A percentile compares a stretch with the other conserved stretches of the same genome.
These are phyloP conservation scores for Citrus inodora DNA, from an alignment of 345 rosid species.

Conservation along the genomic window DNA sequence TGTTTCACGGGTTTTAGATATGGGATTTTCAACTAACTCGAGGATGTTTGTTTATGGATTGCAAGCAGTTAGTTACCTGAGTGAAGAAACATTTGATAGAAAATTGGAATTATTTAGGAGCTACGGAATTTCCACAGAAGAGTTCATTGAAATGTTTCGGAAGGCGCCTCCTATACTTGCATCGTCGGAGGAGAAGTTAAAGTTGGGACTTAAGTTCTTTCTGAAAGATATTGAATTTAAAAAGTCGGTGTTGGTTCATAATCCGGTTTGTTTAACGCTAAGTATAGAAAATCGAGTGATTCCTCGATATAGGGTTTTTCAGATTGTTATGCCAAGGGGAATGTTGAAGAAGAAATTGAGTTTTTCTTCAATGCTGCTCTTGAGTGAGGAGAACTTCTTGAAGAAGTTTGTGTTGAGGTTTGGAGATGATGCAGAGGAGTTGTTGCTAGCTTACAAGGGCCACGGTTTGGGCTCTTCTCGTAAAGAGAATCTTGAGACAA, in stretches of 20 bases:
- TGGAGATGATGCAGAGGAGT: conserved; percentile 24
- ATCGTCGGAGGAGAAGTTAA: conserved; percentile 29
- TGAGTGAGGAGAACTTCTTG: conserved; percentile 22
- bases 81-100: conserved; percentile 20
- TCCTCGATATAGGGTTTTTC: conserved; percentile 33
- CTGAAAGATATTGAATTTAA: conserved; percentile 17
- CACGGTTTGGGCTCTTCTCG: neutral
- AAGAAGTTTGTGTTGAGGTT: conserved; percentile 28
- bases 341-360: conserved; percentile 26
- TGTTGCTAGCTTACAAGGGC: conserved; percentile 31
- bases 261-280: conserved; percentile 7
- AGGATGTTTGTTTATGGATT: conserved; percentile 39
- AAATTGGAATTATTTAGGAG: conserved; percentile 25
- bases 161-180: conserved; percentile 26
- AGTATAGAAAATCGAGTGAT: conserved; percentile 36
- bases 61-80: conserved; percentile 26
- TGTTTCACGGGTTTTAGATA: conserved; percentile 16
- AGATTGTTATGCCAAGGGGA: conserved; percentile 26
- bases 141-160: conserved; percentile 27
- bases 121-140: conserved; percentile 30
- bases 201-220: conserved; percentile 29
- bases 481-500: neutral
- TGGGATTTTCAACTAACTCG: conserved; percentile 39
- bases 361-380: neutral
- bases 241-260: conserved; percentile 18